Percentiles rank a stretch among this genome's conserved stretches.
Conservation (phyloP, 495 filamentous ascomycete species). For the Xylaria palmicola region DNA sequence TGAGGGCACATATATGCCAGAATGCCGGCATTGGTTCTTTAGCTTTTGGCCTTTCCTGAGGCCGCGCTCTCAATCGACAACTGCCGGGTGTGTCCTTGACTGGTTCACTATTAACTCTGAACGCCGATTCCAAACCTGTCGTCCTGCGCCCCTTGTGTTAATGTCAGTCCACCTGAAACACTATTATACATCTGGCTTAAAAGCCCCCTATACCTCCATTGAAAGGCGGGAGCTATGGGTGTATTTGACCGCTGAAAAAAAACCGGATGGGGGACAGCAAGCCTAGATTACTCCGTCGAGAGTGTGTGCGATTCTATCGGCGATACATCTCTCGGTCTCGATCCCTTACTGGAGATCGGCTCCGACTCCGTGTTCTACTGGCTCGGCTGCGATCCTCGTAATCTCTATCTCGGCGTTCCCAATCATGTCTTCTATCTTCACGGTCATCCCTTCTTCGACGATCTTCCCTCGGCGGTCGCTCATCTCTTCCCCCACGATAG, state of each 20-base stretch:
- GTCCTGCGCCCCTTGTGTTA: slow-evolving; percentile 1
- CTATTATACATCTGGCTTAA: slow-evolving; percentile 9
- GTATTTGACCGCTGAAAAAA: background rate
- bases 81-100: background rate
- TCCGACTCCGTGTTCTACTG: slow-evolving; percentile 49
- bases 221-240: background rate
- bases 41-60: background rate
- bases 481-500: slow-evolving; percentile 43
- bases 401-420: slow-evolving; percentile 42
- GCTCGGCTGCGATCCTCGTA: slow-evolving; percentile 49
- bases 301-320: slow-evolving; percentile 27
- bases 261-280: background rate
- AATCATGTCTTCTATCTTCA: slow-evolving; percentile 35
- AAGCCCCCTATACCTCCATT: background rate
- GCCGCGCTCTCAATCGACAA: background rate
- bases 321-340: slow-evolving; percentile 45
- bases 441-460: slow-evolving; percentile 46
- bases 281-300: background rate
- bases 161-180: background rate
- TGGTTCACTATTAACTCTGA: slow-evolving; percentile 7
- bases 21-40: background rate
- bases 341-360: slow-evolving; percentile 47
- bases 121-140: slow-evolving; percentile 6
- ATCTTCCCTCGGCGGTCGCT: slow-evolving; percentile 30
- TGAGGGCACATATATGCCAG: background rate